Conservation (phyloP, 257 asterid species). For the Lavandula angustifolia region DNA sequence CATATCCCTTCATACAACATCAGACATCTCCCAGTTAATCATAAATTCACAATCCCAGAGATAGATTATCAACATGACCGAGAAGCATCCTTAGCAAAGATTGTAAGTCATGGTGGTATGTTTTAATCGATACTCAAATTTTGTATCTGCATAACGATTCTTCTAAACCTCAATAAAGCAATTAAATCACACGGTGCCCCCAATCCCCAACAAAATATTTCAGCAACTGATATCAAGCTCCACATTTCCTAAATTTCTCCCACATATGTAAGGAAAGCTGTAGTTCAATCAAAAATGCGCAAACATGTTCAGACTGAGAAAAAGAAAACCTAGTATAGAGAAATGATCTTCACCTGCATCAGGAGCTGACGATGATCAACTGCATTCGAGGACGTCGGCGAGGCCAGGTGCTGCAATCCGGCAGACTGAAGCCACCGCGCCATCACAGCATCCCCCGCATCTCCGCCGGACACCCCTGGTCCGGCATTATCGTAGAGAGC, state of each 20-base stretch:
- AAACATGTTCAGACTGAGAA: slow-evolving; percentile 6
- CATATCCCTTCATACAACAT: slow-evolving; percentile 68
- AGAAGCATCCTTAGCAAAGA: slow-evolving; percentile 17
- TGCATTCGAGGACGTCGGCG: slow-evolving; percentile 82
- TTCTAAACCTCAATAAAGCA: slow-evolving; percentile 13
- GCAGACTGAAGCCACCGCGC: slow-evolving; percentile 99
- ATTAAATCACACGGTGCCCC: slow-evolving; percentile 9
- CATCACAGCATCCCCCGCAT: slow-evolving; percentile 96
- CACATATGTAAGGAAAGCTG: background rate
- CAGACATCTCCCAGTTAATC: slow-evolving; percentile 32
- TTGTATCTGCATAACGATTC: slow-evolving; percentile 11
- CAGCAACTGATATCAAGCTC: slow-evolving; percentile 4
- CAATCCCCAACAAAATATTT: background rate
- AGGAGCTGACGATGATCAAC: slow-evolving; percentile 70
- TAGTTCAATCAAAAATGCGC: background rate
- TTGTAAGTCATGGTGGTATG: slow-evolving; percentile 9
- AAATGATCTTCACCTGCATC: slow-evolving; percentile 62
- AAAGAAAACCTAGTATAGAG: slow-evolving; percentile 2
- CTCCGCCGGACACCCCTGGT: slow-evolving; percentile 70
- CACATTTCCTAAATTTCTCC: slow-evolving; percentile 12
- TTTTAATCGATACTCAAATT: slow-evolving; percentile 4
- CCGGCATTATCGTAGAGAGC: slow-evolving; percentile 87
- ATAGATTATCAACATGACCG: slow-evolving; percentile 5
- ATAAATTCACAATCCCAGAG: slow-evolving; percentile 24
- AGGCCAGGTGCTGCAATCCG: slow-evolving; percentile 98